phyloP scores from a whole-genome alignment of 2,329 filamentous ascomycete species.

The Ophiostoma triangulosporum region DNA sequence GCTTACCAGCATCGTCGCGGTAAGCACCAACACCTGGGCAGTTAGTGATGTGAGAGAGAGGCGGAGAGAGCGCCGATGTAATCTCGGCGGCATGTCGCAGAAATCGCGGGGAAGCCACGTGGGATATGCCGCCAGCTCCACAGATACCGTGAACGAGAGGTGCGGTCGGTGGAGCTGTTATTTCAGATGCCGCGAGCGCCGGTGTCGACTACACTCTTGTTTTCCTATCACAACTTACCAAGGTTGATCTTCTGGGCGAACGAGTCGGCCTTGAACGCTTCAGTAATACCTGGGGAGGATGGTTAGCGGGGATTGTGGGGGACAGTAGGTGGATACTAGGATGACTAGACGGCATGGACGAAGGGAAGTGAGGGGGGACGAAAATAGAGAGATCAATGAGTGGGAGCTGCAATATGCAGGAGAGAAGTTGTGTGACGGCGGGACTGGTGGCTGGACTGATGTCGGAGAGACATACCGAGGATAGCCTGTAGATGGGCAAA shows the following conservation, averaged over 20 bases:
- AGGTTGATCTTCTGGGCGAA: constrained; percentile 97
- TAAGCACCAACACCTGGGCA: constrained; percentile 79
- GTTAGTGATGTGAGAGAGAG: background rate
- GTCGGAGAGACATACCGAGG: constrained; percentile 7
- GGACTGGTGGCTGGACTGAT: background rate
- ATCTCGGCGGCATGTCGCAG: background rate
- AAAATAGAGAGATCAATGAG: background rate
- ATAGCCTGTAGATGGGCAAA: constrained; percentile 8
- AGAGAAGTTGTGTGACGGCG: background rate
- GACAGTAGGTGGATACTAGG: background rate
- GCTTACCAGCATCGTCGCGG: constrained; percentile 95
- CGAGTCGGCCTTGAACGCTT: constrained; percentile 95
- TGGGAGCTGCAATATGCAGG: background rate
- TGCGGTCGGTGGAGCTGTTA: background rate
- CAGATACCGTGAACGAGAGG: constrained; percentile 4
- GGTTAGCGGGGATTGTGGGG: constrained; percentile 10
- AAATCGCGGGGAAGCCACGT: constrained; percentile 1
- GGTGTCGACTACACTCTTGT: background rate
- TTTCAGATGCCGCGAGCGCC: background rate
- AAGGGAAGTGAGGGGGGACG: background rate
- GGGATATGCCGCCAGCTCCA: constrained; percentile 1
- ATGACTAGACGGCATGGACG: background rate
- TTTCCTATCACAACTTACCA: constrained; percentile 33
- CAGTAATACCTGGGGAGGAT: constrained; percentile 59
- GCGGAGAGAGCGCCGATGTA: constrained; percentile 2